A percentile compares a stretch with the other conserved stretches of the same genome.
phyloP scores from a whole-genome alignment of 306 rosid species.

The Cucumis sativus region DNA sequence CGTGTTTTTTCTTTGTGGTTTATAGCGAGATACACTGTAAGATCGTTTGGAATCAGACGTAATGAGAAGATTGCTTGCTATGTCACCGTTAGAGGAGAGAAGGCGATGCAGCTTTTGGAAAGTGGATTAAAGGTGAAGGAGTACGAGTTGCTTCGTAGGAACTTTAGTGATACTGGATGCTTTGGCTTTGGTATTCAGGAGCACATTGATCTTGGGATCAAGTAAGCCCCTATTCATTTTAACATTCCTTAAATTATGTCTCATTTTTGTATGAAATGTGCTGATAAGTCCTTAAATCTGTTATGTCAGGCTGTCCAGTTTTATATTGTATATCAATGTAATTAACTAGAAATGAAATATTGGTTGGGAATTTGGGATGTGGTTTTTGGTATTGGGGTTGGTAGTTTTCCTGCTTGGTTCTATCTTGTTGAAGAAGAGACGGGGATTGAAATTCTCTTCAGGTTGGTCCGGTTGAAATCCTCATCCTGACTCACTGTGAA shows the following conservation, averaged over 20 bases:
- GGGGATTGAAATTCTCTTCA: background rate
- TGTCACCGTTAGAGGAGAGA: slow-evolving; percentile 78
- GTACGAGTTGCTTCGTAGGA: slow-evolving; percentile 61
- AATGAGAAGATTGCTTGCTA: slow-evolving; percentile 90
- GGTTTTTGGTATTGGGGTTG: background rate
- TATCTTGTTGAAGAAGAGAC: background rate
- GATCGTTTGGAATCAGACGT: slow-evolving; percentile 69
- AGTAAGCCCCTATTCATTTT: slow-evolving; percentile 29
- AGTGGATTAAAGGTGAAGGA: slow-evolving; percentile 82
- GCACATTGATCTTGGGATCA: slow-evolving; percentile 78
- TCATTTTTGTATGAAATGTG: background rate
- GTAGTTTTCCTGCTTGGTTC: background rate
- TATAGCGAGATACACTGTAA: slow-evolving; percentile 67
- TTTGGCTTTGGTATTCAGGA: slow-evolving; percentile 88
- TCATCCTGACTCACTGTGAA: background rate
- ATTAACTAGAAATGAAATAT: background rate
- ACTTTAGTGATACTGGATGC: slow-evolving; percentile 78
- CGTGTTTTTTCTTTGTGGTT: background rate
- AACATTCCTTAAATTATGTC: background rate
- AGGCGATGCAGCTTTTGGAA: slow-evolving; percentile 83
- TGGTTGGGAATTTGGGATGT: background rate
- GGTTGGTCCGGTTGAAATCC: too few species aligned
- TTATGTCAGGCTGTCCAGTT: background rate
- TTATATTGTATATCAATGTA: background rate
- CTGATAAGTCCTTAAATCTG: background rate